phyloP scores from a whole-genome alignment of 805 yeast species.

The Myxozyma mucilagina region DNA sequence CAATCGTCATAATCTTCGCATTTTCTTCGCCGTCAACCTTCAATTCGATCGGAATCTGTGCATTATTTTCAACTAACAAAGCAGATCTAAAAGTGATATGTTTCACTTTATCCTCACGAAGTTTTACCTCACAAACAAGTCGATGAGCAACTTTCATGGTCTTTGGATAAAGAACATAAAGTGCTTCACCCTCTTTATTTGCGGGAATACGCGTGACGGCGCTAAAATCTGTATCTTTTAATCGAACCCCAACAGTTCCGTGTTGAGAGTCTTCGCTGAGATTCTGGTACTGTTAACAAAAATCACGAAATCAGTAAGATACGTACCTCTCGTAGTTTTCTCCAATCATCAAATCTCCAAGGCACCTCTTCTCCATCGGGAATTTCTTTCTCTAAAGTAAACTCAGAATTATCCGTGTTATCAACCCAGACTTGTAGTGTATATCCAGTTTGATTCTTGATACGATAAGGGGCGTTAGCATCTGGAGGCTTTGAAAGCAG shows the following conservation, averaged over 20 bases:
- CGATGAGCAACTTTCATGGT: slow-evolving; percentile 66
- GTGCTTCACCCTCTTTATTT: slow-evolving; percentile 78
- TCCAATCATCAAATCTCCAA: slow-evolving; percentile 97
- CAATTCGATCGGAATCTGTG: slow-evolving; percentile 56
- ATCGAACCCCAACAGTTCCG: slow-evolving; percentile 32
- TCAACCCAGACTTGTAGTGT: slow-evolving; percentile 84
- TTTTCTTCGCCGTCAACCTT: slow-evolving; percentile 43
- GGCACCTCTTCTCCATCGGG: slow-evolving; percentile 55
- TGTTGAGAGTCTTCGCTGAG: slow-evolving; percentile 28
- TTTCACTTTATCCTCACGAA: slow-evolving; percentile 78
- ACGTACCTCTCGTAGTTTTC: slow-evolving; percentile 68
- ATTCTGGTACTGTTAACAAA: slow-evolving; percentile 1
- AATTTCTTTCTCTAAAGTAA: slow-evolving; percentile 37
- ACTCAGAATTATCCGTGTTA: slow-evolving; percentile 38
- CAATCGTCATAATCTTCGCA: slow-evolving; percentile 45
- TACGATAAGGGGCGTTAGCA: slow-evolving; percentile 75
- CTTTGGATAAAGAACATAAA: slow-evolving; percentile 67
- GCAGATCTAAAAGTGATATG: slow-evolving; percentile 77
- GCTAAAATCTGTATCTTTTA: slow-evolving; percentile 58
- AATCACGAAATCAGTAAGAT: background rate
- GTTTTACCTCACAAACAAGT: slow-evolving; percentile 65
- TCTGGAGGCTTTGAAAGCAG: slow-evolving; percentile 62
- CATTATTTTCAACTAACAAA: slow-evolving; percentile 63
- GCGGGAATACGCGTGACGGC: slow-evolving; percentile 61
- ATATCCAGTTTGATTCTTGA: slow-evolving; percentile 82